These are phyloP conservation scores for Danielia oregonensis DNA, from an alignment of 805 yeast species.

Conservation along the genomic window DNA sequence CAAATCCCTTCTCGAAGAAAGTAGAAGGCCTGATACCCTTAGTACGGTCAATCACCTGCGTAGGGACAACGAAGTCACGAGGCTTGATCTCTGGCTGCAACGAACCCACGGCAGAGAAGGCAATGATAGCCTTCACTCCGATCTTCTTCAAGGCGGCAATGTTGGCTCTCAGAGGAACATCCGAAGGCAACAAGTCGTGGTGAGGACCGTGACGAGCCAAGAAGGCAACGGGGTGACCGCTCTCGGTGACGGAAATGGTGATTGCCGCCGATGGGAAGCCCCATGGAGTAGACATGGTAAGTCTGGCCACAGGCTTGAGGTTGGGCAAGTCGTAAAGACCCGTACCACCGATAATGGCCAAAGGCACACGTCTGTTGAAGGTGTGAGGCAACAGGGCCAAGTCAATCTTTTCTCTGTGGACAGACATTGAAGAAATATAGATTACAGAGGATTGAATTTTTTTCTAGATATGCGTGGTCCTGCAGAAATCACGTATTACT, in stretches of 20 bases:
- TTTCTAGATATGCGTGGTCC: no score
- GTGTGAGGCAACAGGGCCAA: conserved; percentile 42
- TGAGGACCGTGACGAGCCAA: conserved; percentile 91
- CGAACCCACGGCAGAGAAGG: conserved; percentile 96
- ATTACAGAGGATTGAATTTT: conserved; percentile 2
- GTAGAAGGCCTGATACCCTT: conserved; percentile 91
- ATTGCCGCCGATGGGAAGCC: conserved; percentile 94
- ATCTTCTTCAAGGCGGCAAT: conserved; percentile 89
- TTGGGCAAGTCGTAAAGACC: conserved; percentile 89
- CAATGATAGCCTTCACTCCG: conserved; percentile 84
- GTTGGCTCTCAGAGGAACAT: conserved; percentile 90
- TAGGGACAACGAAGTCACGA: conserved; percentile 94
- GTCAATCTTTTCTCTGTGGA: conserved; percentile 31
- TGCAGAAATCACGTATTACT: not conserved
- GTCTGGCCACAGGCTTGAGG: conserved; percentile 78
- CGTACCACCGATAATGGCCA: conserved; percentile 96
- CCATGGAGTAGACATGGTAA: conserved; percentile 92
- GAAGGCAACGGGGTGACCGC: conserved; percentile 86
- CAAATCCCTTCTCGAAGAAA: conserved; percentile 87
- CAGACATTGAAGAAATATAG: conserved; percentile 23
- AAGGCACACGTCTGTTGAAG: conserved; percentile 62
- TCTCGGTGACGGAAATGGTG: conserved; percentile 74
- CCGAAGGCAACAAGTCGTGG: conserved; percentile 86
- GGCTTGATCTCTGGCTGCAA: conserved; percentile 86
- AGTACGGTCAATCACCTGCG: conserved; percentile 94